Evolutionary conservation across 164 flowering plant genomes (phyloP).

Genomic region (Berberis vulgaris): DNA sequence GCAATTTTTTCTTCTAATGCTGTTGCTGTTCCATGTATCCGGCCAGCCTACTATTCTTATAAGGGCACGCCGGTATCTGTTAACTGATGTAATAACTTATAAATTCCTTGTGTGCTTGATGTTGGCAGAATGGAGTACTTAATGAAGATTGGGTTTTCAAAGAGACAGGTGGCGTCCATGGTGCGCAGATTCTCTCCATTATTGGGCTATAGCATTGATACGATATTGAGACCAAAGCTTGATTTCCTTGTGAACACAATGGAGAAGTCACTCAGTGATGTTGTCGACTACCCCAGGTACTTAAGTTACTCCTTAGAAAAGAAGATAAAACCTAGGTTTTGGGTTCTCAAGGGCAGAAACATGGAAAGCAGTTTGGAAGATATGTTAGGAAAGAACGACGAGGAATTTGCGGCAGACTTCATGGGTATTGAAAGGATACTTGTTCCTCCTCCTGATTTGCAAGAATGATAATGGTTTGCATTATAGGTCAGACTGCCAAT

Average conservation of each 20-base stretch:
- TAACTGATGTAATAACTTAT: background rate
- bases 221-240: slow-evolving; percentile 69
- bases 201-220: slow-evolving; percentile 76
- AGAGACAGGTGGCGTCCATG: slow-evolving; percentile 64
- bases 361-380: slow-evolving; percentile 62
- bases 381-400: slow-evolving; percentile 80
- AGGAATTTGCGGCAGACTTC: slow-evolving; percentile 66
- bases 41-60: too few species aligned
- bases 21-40: too few species aligned
- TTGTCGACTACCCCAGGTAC: slow-evolving; percentile 77
- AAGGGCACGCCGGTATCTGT: too few species aligned
- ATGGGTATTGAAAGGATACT: slow-evolving; percentile 38
- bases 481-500: too few species aligned
- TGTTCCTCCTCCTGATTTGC: slow-evolving; percentile 18
- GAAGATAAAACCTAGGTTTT: slow-evolving; percentile 75
- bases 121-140: slow-evolving; percentile 53
- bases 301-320: slow-evolving; percentile 89
- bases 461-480: too few species aligned
- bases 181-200: slow-evolving; percentile 70
- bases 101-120: background rate
- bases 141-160: slow-evolving; percentile 54
- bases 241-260: slow-evolving; percentile 66
- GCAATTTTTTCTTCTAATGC: too few species aligned
- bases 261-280: slow-evolving; percentile 55
- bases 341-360: slow-evolving; percentile 55